Percentiles rank a stretch among this genome's conserved stretches.
Evolutionary conservation across 1,284 basidiomycete species (phyloP).

Genomic region (Flammula alnicola): DNA sequence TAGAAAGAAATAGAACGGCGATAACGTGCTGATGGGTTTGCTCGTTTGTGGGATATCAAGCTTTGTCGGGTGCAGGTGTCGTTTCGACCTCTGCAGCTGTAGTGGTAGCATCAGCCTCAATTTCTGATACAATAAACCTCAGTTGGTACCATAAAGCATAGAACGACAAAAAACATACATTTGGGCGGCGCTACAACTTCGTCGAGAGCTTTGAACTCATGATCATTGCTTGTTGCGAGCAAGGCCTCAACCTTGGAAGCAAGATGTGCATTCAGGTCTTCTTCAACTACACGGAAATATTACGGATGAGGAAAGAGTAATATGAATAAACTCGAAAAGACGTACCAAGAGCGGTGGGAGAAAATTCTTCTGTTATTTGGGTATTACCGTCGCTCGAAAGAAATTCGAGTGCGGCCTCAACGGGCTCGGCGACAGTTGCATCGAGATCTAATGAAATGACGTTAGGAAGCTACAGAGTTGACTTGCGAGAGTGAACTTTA

Average conservation of each 20-base stretch:
- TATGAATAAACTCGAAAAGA: neutral
- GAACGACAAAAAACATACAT: conserved; percentile 3
- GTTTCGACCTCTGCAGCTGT: neutral
- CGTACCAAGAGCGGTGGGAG: conserved; percentile 7
- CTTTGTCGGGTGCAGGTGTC: neutral
- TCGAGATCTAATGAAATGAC: too few relatives aligned
- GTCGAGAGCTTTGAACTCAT: neutral
- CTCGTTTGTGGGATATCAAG: neutral
- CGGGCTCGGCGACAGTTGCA: too few relatives aligned
- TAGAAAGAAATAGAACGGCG: too few relatives aligned
- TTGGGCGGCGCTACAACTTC: neutral
- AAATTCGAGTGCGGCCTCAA: too few relatives aligned
- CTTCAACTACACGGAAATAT: neutral
- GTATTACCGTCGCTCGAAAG: conserved; percentile 8
- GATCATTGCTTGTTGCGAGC: conserved; percentile 3
- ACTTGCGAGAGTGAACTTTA: too few relatives aligned
- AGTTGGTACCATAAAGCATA: neutral
- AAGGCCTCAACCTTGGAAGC: conserved; percentile 4
- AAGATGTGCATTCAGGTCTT: neutral
- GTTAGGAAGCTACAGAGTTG: too few relatives aligned
- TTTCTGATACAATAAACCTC: neutral
- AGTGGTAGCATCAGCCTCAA: neutral
- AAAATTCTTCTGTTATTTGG: neutral
- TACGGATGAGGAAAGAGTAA: neutral
- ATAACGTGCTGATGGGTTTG: too few relatives aligned